Evolutionary conservation across 2,329 filamentous ascomycete genomes (phyloP).

Genomic region (Pseudogymnoascus verrucosus): DNA sequence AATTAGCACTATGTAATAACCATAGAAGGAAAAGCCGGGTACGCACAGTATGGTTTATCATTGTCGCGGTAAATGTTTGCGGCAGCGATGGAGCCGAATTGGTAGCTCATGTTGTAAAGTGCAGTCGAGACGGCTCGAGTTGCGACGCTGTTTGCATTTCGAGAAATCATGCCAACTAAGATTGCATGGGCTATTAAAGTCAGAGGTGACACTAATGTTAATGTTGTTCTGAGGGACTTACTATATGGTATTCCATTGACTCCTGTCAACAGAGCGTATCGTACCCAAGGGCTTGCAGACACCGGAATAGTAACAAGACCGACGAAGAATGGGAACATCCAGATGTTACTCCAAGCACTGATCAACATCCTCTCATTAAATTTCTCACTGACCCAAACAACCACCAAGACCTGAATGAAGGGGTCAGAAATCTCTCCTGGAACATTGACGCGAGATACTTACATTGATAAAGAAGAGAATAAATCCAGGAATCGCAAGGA

Average conservation of each 20-base stretch:
- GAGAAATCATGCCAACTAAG: conserved; percentile 37
- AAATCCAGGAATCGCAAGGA: conserved; percentile 35
- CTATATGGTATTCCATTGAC: conserved; percentile 14
- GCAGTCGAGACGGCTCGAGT: conserved; percentile 55
- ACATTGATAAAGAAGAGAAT: conserved; percentile 33
- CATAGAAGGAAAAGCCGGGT: not conserved
- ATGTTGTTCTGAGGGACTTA: not conserved
- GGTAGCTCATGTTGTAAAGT: conserved; percentile 50
- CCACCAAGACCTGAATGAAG: conserved; percentile 39
- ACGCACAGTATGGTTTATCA: conserved; percentile 37
- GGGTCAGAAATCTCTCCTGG: conserved; percentile 45
- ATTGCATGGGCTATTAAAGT: conserved; percentile 21
- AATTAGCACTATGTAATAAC: not conserved
- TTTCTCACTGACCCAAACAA: conserved; percentile 36
- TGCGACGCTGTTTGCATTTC: conserved; percentile 55
- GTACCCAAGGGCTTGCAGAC: conserved; percentile 24
- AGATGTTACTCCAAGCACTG: conserved; percentile 28
- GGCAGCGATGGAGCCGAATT: conserved; percentile 30
- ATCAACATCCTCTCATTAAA: conserved; percentile 29
- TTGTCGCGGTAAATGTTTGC: conserved; percentile 32
- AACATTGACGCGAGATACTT: conserved; percentile 19
- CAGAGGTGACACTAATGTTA: not conserved
- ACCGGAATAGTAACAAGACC: conserved; percentile 20
- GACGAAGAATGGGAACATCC: conserved; percentile 30
- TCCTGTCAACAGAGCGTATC: conserved; percentile 26